Percentiles rank a stretch among this genome's conserved stretches.
Evolutionary conservation across 108 stramenopile genomes (phyloP).

Genomic region (Epithemia pelagica): DNA sequence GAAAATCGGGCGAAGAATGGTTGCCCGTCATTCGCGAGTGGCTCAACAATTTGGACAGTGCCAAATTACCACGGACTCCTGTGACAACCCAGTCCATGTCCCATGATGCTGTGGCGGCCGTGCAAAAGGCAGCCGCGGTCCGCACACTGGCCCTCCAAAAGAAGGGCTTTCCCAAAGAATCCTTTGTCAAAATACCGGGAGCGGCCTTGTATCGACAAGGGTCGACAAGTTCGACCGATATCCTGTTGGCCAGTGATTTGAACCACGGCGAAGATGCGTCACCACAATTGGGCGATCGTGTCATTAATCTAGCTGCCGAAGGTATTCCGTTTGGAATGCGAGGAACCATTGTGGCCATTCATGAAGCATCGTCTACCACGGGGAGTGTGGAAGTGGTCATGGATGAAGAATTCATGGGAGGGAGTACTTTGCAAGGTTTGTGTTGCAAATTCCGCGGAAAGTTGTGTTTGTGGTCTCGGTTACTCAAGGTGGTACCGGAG

Average conservation of each 20-base stretch:
- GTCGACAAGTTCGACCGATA: conserved; percentile 67
- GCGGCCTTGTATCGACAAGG: conserved; percentile 72
- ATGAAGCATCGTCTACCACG: conserved; percentile 63
- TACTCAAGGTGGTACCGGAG: conserved; percentile 68
- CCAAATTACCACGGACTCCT: conserved; percentile 85
- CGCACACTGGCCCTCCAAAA: conserved; percentile 60
- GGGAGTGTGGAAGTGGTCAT: conserved; percentile 98
- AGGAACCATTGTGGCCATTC: conserved; percentile 94
- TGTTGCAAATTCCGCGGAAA: conserved; percentile 94
- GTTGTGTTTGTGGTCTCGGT: conserved; percentile 87
- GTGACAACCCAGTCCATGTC: conserved; percentile 86
- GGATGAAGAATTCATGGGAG: conserved; percentile 98
- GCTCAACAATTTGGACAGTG: conserved; percentile 82
- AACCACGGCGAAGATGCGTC: conserved; percentile 51
- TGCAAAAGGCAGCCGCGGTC: conserved; percentile 90
- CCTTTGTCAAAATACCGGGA: conserved; percentile 69
- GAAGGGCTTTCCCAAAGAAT: conserved; percentile 71
- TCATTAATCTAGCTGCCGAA: conserved; percentile 84
- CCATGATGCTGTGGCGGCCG: conserved; percentile 79
- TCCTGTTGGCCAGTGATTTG: conserved; percentile 55
- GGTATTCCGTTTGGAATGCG: conserved; percentile 95
- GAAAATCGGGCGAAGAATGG: conserved; percentile 54
- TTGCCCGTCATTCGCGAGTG: conserved; percentile 73
- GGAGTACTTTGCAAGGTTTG: conserved; percentile 83
- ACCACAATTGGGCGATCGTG: conserved; percentile 88